Percentiles rank a stretch among this genome's conserved stretches.
phyloP scores from a whole-genome alignment of 306 rosid species.

The Cicer bijugum region DNA sequence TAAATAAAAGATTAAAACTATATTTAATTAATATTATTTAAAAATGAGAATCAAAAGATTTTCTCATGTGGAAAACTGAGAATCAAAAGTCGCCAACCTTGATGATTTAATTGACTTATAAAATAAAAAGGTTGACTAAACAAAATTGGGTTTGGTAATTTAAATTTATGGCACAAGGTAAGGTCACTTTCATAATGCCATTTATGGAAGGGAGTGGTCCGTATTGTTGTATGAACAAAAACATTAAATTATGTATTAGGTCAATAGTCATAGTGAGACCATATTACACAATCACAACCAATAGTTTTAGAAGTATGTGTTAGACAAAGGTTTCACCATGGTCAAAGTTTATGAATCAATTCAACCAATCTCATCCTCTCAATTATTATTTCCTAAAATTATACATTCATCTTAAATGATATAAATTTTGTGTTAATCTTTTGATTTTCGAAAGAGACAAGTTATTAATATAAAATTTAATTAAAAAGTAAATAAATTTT shows the following conservation, averaged over 20 bases:
- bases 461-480: too few species aligned
- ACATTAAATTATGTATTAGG: constrained; percentile 18
- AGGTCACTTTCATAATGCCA: constrained; percentile 3
- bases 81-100: background rate
- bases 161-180: background rate
- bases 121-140: constrained; percentile 4
- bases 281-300: constrained; percentile 28
- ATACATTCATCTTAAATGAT: background rate
- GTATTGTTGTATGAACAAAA: background rate
- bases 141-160: background rate
- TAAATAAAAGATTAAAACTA: too few species aligned
- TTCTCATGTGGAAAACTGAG: background rate
- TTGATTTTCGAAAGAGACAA: too few species aligned
- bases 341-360: constrained; percentile 4
- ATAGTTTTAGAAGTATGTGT: background rate
- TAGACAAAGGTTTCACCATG: constrained; percentile 13
- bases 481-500: too few species aligned
- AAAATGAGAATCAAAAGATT: background rate
- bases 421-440: too few species aligned
- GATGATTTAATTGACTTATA: background rate
- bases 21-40: too few species aligned
- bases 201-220: background rate
- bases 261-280: constrained; percentile 33
- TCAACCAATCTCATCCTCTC: background rate
- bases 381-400: background rate